Evolutionary conservation across 202 grass and related monocot genomes (phyloP).

Genomic region (Eragrostis tef): DNA sequence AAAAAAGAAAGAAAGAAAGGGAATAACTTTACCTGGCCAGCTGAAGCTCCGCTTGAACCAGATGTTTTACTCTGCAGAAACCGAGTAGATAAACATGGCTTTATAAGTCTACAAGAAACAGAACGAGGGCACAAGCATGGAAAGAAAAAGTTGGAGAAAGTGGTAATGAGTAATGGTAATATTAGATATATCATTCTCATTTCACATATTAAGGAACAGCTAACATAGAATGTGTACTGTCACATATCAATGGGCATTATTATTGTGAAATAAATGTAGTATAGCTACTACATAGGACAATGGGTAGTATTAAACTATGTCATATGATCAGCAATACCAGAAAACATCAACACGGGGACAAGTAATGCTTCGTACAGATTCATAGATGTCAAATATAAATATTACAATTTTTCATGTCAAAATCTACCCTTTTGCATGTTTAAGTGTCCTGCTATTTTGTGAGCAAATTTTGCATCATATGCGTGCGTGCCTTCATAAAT

Average conservation of each 20-base stretch:
- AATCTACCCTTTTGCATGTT: not conserved
- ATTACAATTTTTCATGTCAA: not conserved
- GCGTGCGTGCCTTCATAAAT: not conserved
- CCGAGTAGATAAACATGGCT: not conserved
- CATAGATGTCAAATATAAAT: constrained; percentile 5
- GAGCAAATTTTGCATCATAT: not conserved
- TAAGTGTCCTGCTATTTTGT: not conserved
- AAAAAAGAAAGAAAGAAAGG: too few species aligned
- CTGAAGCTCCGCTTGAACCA: constrained; percentile 66
- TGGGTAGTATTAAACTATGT: constrained; percentile 15
- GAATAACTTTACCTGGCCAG: constrained; percentile 65
- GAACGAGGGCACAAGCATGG: constrained; percentile 9
- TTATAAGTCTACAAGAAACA: constrained; percentile 25
- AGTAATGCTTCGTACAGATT: constrained; percentile 23
- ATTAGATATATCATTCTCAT: not conserved
- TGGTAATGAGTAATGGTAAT: constrained; percentile 1
- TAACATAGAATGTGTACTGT: not conserved
- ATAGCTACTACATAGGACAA: constrained; percentile 8
- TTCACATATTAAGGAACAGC: constrained; percentile 15
- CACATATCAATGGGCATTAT: constrained; percentile 26
- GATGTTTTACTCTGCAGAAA: constrained; percentile 73
- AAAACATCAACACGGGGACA: constrained; percentile 6
- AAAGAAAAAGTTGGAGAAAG: constrained; percentile 12
- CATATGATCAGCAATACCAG: constrained; percentile 13
- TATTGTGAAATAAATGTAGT: constrained; percentile 2